Evolutionary conservation across 2,329 filamentous ascomycete species (phyloP).

Genomic region (Trichoderma oligosporum): DNA sequence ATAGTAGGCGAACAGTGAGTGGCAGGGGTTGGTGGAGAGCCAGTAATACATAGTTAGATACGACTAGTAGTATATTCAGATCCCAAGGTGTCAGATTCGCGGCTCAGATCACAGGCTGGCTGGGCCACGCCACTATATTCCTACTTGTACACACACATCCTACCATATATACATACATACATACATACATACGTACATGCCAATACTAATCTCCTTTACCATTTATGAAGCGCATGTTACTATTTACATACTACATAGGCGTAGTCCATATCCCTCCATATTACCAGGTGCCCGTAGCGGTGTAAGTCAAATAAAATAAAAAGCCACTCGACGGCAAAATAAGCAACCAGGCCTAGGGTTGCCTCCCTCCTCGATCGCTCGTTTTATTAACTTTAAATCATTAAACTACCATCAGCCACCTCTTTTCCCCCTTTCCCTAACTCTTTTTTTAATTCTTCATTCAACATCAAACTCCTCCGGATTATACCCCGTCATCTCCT

Average conservation of each 20-base stretch:
- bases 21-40: background rate
- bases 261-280: too few relatives aligned
- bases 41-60: background rate
- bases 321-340: background rate
- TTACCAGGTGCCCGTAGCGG: background rate
- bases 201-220: too few relatives aligned
- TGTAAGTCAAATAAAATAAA: background rate
- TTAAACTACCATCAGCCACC: slow-evolving; percentile 5
- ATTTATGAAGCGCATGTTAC: too few relatives aligned
- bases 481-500: background rate
- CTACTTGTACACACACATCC: background rate
- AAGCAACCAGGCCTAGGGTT: background rate
- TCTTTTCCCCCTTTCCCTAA: background rate
- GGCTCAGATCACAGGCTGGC: slow-evolving; percentile 16
- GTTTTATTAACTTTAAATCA: slow-evolving; percentile 1
- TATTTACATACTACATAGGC: background rate
- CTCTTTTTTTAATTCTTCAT: background rate
- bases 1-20: background rate
- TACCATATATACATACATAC: background rate
- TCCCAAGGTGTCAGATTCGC: slow-evolving; percentile 7
- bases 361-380: slow-evolving; percentile 5
- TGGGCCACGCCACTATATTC: slow-evolving; percentile 1
- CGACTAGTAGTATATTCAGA: slow-evolving; percentile 3
- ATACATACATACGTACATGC: too few relatives aligned
- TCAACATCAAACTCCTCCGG: background rate